Evolutionary conservation across 176 grass and related monocot species (phyloP).

Genomic region (Juncus effusus): DNA sequence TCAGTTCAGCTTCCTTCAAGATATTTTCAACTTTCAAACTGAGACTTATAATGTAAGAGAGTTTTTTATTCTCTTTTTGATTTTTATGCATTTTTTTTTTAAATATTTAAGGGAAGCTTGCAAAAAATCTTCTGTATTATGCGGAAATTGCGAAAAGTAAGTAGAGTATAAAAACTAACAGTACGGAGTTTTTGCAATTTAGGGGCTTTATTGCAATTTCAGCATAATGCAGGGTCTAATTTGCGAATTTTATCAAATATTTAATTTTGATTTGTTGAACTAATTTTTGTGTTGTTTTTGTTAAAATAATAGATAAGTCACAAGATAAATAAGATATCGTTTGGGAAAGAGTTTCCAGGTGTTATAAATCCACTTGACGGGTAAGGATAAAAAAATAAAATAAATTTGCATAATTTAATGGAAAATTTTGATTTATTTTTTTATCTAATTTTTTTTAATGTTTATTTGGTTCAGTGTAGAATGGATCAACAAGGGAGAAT

Average conservation of each 20-base stretch:
- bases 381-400: constrained; percentile 38
- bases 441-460: constrained; percentile 31
- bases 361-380: constrained; percentile 98
- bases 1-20: constrained; percentile 80
- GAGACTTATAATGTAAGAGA: constrained; percentile 85
- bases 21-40: constrained; percentile 85
- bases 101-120: too few relatives aligned
- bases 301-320: constrained; percentile 80
- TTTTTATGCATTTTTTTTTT: neutral
- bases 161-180: too few relatives aligned
- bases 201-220: too few relatives aligned
- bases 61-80: constrained; percentile 15
- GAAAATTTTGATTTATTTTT: constrained; percentile 11
- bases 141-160: too few relatives aligned
- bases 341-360: constrained; percentile 94
- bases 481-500: constrained; percentile 74
- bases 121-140: too few relatives aligned
- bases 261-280: neutral
- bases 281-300: constrained; percentile 9
- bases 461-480: constrained; percentile 51
- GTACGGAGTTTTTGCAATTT: too few relatives aligned
- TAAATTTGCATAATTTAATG: constrained; percentile 1
- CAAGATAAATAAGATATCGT: constrained; percentile 99
- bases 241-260: neutral
- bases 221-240: too few relatives aligned